Evolutionary conservation across 805 yeast genomes (phyloP), one percentile per base, ranked within the genome.

Genomic region (Komagataella ulmi): DNA sequence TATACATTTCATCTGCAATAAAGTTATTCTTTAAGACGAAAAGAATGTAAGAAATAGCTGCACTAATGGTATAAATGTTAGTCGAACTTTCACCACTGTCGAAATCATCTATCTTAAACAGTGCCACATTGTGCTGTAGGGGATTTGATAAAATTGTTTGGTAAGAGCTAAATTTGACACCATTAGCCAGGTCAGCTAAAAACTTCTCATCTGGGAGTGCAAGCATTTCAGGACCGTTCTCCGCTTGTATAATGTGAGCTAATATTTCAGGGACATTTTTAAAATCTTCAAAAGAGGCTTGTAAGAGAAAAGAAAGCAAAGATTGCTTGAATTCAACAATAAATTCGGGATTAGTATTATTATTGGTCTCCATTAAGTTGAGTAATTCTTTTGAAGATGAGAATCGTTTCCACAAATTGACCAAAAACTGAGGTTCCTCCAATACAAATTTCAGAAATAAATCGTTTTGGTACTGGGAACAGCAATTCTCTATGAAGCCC

Each of bases 401-500:
- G 10, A 48, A 23, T 10, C 45, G 30, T n/a, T 23, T 19, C 51
- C 51, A 49, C 51, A 49, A 43, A 43, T 49, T 21, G 21, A 14
- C 24, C 7, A 49, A 17, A 21, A 49, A 44, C 30, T 14, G 17
- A 18, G 36, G 49, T 17, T 49, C 48, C n/a, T 8, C 21, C 49
- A 23, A 7, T 2, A 49, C 36, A 49, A 43, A 49, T 7, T 43
- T 47, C 14, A 44, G 8, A 14, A 49, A 17, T 10, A 49, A 24
- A 43, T 44, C 47, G 7, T 49, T 40, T 14, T 49, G 17, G 40
- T 44, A 44, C 8, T 65, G 50, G 10, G 24, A 17, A 21, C 52
- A 50, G 52, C 67, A 64, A 4, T 61, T 57, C 0, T 47, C 51
- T 21, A 65, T 52, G 47, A 64, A 59, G 1, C 43, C 48, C 3